These are phyloP conservation scores for Globisporangium nunn DNA, from an alignment of 352 stramenopile genomes.

Conservation along the genomic window DNA sequence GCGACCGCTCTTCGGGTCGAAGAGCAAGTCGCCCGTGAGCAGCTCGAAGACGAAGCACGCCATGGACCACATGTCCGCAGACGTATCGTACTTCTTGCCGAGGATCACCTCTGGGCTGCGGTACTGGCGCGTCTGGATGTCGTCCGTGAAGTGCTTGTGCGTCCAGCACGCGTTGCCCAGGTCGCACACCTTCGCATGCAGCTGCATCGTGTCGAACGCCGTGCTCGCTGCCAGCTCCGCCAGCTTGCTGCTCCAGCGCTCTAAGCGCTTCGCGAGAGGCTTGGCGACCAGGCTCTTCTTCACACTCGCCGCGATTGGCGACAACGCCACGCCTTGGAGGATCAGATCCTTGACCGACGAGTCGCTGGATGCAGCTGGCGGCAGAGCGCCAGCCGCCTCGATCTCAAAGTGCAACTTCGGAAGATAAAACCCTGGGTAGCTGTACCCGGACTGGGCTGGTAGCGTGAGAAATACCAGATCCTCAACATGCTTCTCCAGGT, in stretches of 20 bases:
- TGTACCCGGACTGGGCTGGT: slow-evolving; percentile 21
- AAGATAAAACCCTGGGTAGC: slow-evolving; percentile 57
- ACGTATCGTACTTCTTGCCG: slow-evolving; percentile 96
- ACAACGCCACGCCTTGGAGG: slow-evolving; percentile 43
- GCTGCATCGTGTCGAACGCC: slow-evolving; percentile 53
- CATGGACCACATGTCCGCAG: slow-evolving; percentile 98
- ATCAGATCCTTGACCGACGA: slow-evolving; percentile 10
- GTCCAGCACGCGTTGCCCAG: slow-evolving; percentile 99
- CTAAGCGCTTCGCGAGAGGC: slow-evolving; percentile 26
- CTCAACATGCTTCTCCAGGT: slow-evolving; percentile 36
- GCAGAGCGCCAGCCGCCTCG: neutral
- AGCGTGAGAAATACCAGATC: slow-evolving; percentile 42
- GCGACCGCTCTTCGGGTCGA: slow-evolving; percentile 93
- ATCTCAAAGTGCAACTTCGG: slow-evolving; percentile 21
- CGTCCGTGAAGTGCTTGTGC: slow-evolving; percentile 98
- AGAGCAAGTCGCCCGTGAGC: slow-evolving; percentile 98
- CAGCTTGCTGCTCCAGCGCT: slow-evolving; percentile 33
- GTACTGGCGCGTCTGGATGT: slow-evolving; percentile 99
- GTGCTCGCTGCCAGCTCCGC: slow-evolving; percentile 25
- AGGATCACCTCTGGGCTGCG: slow-evolving; percentile 97
- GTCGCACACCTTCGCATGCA: slow-evolving; percentile 92
- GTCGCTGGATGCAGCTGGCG: neutral
- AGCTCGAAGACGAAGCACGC: slow-evolving; percentile 99
- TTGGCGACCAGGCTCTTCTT: slow-evolving; percentile 10
- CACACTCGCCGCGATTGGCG: slow-evolving; percentile 10